These are phyloP conservation scores for Fusarium solani-melongenae DNA, from an alignment of 2,329 filamentous ascomycete genomes.

Conservation along the genomic window DNA sequence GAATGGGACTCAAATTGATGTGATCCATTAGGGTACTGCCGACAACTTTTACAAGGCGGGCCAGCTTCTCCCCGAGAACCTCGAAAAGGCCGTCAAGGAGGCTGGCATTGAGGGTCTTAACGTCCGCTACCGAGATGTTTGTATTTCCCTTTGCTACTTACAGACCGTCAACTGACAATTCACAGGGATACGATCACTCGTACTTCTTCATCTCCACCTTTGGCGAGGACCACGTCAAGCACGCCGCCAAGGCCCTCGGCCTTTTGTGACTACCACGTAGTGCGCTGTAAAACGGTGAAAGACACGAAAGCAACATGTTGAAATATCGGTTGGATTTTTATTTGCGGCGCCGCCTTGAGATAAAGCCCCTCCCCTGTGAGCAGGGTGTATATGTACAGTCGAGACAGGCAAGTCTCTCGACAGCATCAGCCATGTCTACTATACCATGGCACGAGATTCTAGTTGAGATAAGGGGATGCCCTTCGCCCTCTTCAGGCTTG, in stretches of 20 bases:
- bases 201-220: constrained; percentile 98
- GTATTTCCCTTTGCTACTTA: constrained; percentile 30
- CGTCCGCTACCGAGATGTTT: constrained; percentile 82
- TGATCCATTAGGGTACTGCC: constrained; percentile 75
- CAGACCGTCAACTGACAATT: not conserved
- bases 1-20: not conserved
- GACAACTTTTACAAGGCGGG: constrained; percentile 97
- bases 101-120: constrained; percentile 78
- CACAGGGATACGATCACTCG: constrained; percentile 90
- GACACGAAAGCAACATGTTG: constrained; percentile 7
- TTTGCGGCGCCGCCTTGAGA: constrained; percentile 18
- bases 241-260: constrained; percentile 85
- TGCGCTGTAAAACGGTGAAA: constrained; percentile 35
- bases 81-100: constrained; percentile 81
- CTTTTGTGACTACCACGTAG: constrained; percentile 46
- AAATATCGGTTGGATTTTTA: constrained; percentile 12
- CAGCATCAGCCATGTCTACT: constrained; percentile 5
- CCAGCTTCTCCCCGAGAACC: constrained; percentile 94
- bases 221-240: constrained; percentile 87
- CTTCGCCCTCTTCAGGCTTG: not conserved
- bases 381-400: not conserved
- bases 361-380: not conserved
- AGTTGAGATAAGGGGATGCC: not conserved
- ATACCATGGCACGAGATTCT: constrained; percentile 9
- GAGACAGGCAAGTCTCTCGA: constrained; percentile 1